Base-by-base conservation (phyloP, 306 rosid genomes). In the barrel medic (Medicago truncatula) region DNA sequence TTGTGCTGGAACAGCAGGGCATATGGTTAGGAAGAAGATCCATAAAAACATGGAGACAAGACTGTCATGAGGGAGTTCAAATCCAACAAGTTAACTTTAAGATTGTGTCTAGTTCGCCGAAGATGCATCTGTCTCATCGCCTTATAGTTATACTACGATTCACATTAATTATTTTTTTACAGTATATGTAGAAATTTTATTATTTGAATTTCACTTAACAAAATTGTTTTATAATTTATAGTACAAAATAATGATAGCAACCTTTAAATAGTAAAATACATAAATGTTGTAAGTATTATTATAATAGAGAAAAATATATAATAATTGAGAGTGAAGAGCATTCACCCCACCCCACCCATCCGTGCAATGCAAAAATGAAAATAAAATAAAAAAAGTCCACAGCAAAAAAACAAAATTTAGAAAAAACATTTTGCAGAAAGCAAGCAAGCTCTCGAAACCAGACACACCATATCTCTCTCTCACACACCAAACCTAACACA, bases 291-390 rank as follows among this genome's bases (percentile, higher is more conserved):
- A 25, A 25, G 28, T 2, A 41, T 41, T 41, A 41, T 41, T 41
- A 41, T 12, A 2, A 9, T 41, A 12, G 6, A 44, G 16, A 46
- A 46, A 46, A 46, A 46, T 1, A 46, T 46, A 46, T 44, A 46
- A 46, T 13, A 12, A 46, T 53, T 70, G 78, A 77, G 78, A 65
- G 78, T 20, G 53, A 62, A 77, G 74, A 53, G 75, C 73, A 71
- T 76, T 79, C 84, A 76, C n/a, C n/a, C n/a, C n/a, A 23, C 28
- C 77, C 74, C 85, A 79, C 81, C 88, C 94, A 86, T 81, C 96
- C 96, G 89, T 88, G 95, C 90, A 46, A 82, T 61, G 36, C 3
- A 58, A 58, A 65, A 70, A 71, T 57, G 69, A 80, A 74, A 86
- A 73, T 67, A 73, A 78, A 79, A 14, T 50, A 17, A 4, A 28